A percentile compares a stretch with the other conserved stretches of the same genome.
These are phyloP conservation scores for Astrocystis sublimbata DNA, from an alignment of 495 filamentous ascomycete species.

Conservation along the genomic window DNA sequence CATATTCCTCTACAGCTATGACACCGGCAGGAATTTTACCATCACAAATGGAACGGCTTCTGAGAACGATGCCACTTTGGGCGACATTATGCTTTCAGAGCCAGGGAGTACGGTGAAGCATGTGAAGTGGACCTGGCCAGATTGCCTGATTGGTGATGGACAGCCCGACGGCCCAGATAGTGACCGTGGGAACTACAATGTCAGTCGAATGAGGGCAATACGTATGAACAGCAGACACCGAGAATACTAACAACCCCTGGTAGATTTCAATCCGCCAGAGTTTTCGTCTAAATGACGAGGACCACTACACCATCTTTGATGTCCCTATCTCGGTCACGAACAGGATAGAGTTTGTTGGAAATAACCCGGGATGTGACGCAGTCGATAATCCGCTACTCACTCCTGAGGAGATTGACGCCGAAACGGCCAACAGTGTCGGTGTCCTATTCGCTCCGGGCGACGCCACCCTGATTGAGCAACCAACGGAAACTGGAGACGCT, in stretches of 20 bases:
- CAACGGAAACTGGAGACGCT: slow-evolving; percentile 29
- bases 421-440: slow-evolving; percentile 37
- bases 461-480: slow-evolving; percentile 38
- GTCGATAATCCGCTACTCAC: slow-evolving; percentile 47
- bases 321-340: slow-evolving; percentile 69
- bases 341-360: slow-evolving; percentile 45
- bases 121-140: slow-evolving; percentile 67
- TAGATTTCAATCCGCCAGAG: slow-evolving; percentile 68
- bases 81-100: slow-evolving; percentile 62
- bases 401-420: slow-evolving; percentile 40
- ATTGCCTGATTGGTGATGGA: slow-evolving; percentile 62
- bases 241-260: slow-evolving; percentile 9
- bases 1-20: slow-evolving; percentile 64
- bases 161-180: slow-evolving; percentile 33
- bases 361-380: slow-evolving; percentile 46
- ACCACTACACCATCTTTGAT: slow-evolving; percentile 69
- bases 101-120: slow-evolving; percentile 67
- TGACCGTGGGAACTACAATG: slow-evolving; percentile 52
- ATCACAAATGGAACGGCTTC: slow-evolving; percentile 63
- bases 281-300: slow-evolving; percentile 60
- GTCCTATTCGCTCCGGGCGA: slow-evolving; percentile 51
- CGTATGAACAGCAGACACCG: not conserved
- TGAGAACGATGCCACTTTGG: slow-evolving; percentile 56
- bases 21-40: slow-evolving; percentile 63
- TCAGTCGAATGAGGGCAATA: slow-evolving; percentile 27